Percentiles rank a stretch among this genome's conserved stretches.
Evolutionary conservation across 768 basidiomycete species (phyloP).

Genomic region (Sistotremastrum suecicum): DNA sequence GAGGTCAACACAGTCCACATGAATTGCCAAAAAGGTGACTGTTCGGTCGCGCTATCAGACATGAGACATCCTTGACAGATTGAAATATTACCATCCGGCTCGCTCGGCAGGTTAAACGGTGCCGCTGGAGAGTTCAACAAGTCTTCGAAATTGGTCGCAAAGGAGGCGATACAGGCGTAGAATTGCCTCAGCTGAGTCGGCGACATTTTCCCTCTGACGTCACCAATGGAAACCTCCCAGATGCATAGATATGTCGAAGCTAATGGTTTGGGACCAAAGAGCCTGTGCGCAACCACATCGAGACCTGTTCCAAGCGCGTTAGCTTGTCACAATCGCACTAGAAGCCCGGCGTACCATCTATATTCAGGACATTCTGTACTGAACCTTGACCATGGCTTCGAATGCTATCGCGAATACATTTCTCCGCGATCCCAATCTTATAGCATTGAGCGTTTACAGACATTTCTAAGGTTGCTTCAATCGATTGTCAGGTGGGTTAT

Average conservation of each 20-base stretch:
- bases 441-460: conserved; percentile 35
- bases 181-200: conserved; percentile 39
- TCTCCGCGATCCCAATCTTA: too few species aligned
- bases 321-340: conserved; percentile 22
- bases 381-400: too few species aligned
- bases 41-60: neutral
- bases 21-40: conserved; percentile 81
- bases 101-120: conserved; percentile 43
- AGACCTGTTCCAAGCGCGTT: conserved; percentile 32
- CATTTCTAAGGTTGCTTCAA: conserved; percentile 38
- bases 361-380: conserved; percentile 9
- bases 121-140: conserved; percentile 65
- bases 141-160: conserved; percentile 63
- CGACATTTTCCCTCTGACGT: conserved; percentile 40
- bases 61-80: neutral
- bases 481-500: too few species aligned
- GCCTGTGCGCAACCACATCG: conserved; percentile 66
- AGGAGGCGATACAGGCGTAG: conserved; percentile 36
- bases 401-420: too few species aligned
- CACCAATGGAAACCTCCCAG: conserved; percentile 77
- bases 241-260: conserved; percentile 82
- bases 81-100: conserved; percentile 55
- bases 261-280: conserved; percentile 81
- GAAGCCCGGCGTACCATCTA: conserved; percentile 28
- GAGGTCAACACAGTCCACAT: conserved; percentile 37